Base-by-base conservation (phyloP, 2,329 filamentous ascomycete genomes). In the Ophiostoma fasciatum region DNA sequence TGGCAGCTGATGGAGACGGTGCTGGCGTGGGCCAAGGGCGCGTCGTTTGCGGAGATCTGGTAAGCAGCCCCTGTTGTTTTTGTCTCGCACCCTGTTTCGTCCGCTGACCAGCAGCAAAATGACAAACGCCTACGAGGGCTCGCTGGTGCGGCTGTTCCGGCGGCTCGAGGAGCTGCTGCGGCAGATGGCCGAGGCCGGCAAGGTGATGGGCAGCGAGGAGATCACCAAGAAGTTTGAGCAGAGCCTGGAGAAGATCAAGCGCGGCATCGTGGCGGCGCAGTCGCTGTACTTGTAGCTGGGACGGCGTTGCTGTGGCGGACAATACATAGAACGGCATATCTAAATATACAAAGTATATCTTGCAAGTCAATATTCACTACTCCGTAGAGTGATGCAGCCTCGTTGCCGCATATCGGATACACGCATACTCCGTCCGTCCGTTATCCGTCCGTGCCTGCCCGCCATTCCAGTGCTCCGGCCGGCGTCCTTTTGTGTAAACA, bases 1-100 rank as follows among this genome's bases (percentile, higher is more conserved):
- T 87, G 77, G 66, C 79, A 96, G 62, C 66, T 98, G 34, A 96
- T 98, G 88, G 88, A 94, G 52, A 90, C 94, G 25, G 87, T 98
- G 4, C 82, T 78, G 51, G 71, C 81, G 6, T 98, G 90, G 90
- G 79, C 84, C 5, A 80, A 90, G 46, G 90, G 88, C 33, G 81
- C 80, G 47, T 76, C 82, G 1, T 98, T 98, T 62, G 75, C 82
- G 1, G 78, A 94, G 48, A 94, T 98, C 43, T 96, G 90, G 88
- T 94, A 73, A 52, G 83, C 72, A 31, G 35, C 18, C 23, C 23
- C 28, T 18, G 28, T 29, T 40, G 33, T 39, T 28, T 7, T 20
- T 14, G 7, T 32, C 17, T 19, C 21, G 15, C 28, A 5, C n/a
- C n/a, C 11, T 33, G 8, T 23, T 8, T 19, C 13, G 4, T n/a